Conservation (phyloP, 768 basidiomycete genomes). For the Vishniacozyma victoriae region DNA sequence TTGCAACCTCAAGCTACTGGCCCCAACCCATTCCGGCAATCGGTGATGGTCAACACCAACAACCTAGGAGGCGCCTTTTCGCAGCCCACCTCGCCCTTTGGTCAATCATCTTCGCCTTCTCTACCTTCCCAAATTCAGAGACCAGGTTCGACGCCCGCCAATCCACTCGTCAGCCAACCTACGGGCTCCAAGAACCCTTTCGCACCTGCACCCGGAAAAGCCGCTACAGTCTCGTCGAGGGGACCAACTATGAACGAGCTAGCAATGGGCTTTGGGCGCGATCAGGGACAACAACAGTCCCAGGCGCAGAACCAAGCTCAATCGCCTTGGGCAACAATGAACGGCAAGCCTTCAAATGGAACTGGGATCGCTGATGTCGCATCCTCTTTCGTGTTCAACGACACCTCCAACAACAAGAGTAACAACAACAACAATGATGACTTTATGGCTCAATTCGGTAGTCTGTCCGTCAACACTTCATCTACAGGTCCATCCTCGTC, state of each 20-base stretch:
- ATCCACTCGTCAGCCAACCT: slow-evolving; percentile 74
- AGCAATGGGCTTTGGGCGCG: slow-evolving; percentile 54
- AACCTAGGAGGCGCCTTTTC: slow-evolving; percentile 14
- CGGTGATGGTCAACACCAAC: slow-evolving; percentile 60
- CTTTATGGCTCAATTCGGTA: slow-evolving; percentile 26
- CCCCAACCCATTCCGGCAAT: slow-evolving; percentile 78
- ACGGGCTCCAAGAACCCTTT: slow-evolving; percentile 97
- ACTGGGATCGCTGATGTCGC: slow-evolving; percentile 37
- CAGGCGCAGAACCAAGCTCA: background rate
- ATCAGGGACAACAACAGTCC: slow-evolving; percentile 1
- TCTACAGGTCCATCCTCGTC: slow-evolving; percentile 2
- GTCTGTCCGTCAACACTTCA: background rate
- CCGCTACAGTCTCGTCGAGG: slow-evolving; percentile 17
- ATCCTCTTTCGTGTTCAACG: slow-evolving; percentile 29
- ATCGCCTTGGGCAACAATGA: slow-evolving; percentile 43
- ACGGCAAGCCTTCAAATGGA: background rate
- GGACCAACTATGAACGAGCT: slow-evolving; percentile 77
- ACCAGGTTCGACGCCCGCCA: slow-evolving; percentile 44
- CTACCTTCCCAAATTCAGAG: slow-evolving; percentile 20
- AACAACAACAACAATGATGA: slow-evolving; percentile 8
- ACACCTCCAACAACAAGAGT: slow-evolving; percentile 1
- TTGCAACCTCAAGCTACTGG: slow-evolving; percentile 54
- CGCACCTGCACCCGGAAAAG: slow-evolving; percentile 58
- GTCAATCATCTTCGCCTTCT: background rate
- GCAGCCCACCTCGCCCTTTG: slow-evolving; percentile 24